These are phyloP conservation scores for Crucihimalaya himalaica DNA, from an alignment of 345 rosid genomes.

Conservation along the genomic window DNA sequence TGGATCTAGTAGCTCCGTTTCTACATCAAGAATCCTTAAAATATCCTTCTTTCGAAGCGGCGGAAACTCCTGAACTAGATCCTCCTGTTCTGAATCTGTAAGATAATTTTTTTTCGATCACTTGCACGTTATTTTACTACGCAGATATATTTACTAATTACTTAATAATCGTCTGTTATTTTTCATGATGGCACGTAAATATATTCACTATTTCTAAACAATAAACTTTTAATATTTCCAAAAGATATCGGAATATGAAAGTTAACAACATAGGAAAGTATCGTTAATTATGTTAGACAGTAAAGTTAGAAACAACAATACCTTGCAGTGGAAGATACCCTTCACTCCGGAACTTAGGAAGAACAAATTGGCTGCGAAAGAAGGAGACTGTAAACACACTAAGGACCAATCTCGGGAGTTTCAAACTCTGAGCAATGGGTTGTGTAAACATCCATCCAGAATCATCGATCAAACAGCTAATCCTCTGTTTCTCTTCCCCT, in stretches of 20 bases:
- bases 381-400: constrained; percentile 23
- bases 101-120: too few relatives aligned
- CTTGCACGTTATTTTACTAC: too few relatives aligned
- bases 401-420: constrained; percentile 26
- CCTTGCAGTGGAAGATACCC: constrained; percentile 23
- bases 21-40: background rate
- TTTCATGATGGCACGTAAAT: too few relatives aligned
- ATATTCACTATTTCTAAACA: too few relatives aligned
- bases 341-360: constrained; percentile 24
- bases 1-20: constrained; percentile 15
- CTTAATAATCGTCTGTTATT: too few relatives aligned
- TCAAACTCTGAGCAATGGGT: constrained; percentile 20
- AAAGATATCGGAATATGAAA: background rate
- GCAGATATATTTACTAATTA: too few relatives aligned
- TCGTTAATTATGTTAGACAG: background rate
- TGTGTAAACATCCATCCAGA: constrained; percentile 35
- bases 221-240: background rate
- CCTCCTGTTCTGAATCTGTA: constrained; percentile 19
- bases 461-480: constrained; percentile 36
- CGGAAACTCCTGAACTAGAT: constrained; percentile 26
- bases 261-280: background rate
- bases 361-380: constrained; percentile 22
- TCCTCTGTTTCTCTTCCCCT: constrained; percentile 25
- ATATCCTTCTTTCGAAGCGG: constrained; percentile 36
- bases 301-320: background rate